Evolutionary conservation across 805 yeast species (phyloP), one percentile per base, ranked within the genome.

Genomic region (Nakazawaea laoshanensis): DNA sequence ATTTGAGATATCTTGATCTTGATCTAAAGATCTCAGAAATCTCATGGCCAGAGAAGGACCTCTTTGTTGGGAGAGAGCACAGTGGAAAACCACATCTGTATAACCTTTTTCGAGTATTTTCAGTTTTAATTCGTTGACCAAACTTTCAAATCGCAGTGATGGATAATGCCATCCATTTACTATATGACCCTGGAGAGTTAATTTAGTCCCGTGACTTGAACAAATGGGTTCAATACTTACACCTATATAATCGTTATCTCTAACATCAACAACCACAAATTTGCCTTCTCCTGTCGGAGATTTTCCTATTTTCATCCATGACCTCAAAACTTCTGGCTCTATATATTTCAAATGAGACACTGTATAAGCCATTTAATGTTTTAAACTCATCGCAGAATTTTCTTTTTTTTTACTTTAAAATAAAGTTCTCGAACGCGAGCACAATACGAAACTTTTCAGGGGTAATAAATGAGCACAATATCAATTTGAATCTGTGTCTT

Each of bases 51-150:
- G 71, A 3, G 83, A 63, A 0, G 97, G 97, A 0, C 97, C 97
- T 33, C 98, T 63, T 39, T 80, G 94, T 54, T 92, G 97, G 3
- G 94, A 79, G 19, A 83, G 63, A 19, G 88, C 87, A 54, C 98
- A 89, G 52, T 92, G 96, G 58, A 89, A 92, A 0, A 92, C 80
- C 0, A 86, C 71, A 34, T 70, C 74, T 27, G 64, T 58, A 5
- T 55, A 48, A 4, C 53, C 41, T 2, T 45, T 37, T n/a, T 48
- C 51, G 8, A 54, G 48, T 21, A 67, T 49, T 26, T 55, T 42
- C n/a, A 48, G 43, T 14, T 57, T 44, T 24, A 69, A 61, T 5
- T 57, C 60, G 2, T 62, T 63, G 19, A 65, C 45, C 14, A 54
- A 57, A 28, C 51, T 43, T 12, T 50, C 46, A 41, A 80, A 64